Evolutionary conservation across 208 protist species (phyloP), one percentile per base, ranked within the genome.

Genomic region (Kentomonas sorsogonicus): DNA sequence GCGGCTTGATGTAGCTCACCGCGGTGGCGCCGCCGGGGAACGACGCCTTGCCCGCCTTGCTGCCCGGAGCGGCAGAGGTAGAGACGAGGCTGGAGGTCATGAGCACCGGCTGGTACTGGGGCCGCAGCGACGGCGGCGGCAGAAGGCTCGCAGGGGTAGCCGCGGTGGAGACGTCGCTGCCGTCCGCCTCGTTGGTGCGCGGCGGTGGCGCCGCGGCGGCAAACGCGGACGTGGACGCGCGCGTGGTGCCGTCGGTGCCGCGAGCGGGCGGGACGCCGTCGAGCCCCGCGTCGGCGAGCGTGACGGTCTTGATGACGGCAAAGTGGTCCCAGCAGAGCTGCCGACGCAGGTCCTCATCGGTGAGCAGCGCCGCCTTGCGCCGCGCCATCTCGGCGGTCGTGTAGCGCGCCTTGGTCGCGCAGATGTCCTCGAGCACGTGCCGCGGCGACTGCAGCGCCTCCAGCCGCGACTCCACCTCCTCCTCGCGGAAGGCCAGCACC

Each of bases 291-390:
- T 94, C 88, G 18, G 65, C 74, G 16, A 89, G 50, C 9, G 44
- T 67, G 43, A 94, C 92, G 5, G 70, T 75, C 34, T 81, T 70
- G 1, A 89, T 60, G 20, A 94, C 88, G 20, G 77, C 82, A 57
- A 94, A 94, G 31, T 72, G 61, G 30, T 70, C 74, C 85, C 88
- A 95, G 54, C 91, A 74, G 52, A 95, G 74, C 57, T 74, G 76
- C 15, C 75, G 75, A n/a, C 76, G 77, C 34, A 95, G 66, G 58
- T 82, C 79, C n/a, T 92, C 85, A 40, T 95, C 85, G 3, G 88
- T 92, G 40, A 95, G 66, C 23, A 92, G 63, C 23, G 85, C 88
- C 0, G 84, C 88, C 45, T 88, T 83, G 3, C 77, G 80, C 1
- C 88, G 74, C 6, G 88, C 84, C 18, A 95, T 64, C 3, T 78